Evolutionary conservation across 2,329 filamentous ascomycete genomes (phyloP), one percentile per base, ranked within the genome.

Genomic region (Trichoderma lentiforme): DNA sequence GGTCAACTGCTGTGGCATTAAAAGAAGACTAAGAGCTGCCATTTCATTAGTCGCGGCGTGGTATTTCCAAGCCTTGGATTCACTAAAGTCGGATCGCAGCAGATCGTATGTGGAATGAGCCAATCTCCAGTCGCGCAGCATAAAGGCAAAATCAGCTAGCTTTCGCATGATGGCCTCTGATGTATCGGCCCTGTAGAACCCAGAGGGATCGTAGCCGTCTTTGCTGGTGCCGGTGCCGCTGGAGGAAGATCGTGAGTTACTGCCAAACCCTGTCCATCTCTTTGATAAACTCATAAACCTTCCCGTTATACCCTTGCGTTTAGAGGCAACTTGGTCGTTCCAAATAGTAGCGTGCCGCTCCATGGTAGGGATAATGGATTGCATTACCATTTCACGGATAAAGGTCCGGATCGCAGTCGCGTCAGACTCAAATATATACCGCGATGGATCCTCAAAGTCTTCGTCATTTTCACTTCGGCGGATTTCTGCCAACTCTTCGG

Each of bases 271-370:
- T 8, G 93, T 89, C 90, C 94, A 98, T 76, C 94, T 92, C 78
- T 96, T 95, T 0, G 95, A 97, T 71, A 99, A 86, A 11, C 92
- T 97, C 86, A 97, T 94, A 81, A 99, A 95, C n/a, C 94, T 90
- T 12, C 97, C 97, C 70, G 93, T 93, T 62, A 99, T 87, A 15
- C 97, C 97, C 78, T 94, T 91, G 71, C 97, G 88, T 72, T 93
- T 89, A 14, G 97, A 98, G 18, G 95, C 95, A 30, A 98, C 93
- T 81, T 98, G 95, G 77, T 99, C 96, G 78, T 99, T 99, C 97
- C 96, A 99, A 6, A 94, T 86, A 6, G 94, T 92, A 12, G 97
- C 89, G 75, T 93, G 91, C 71, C 95, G 92, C 82, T 99, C 96
- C 97, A 99, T 99, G 53, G 93, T 95, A 1, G 97, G 96, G 71